These are phyloP conservation scores for Hymenoscyphus fraxineus DNA, from an alignment of 2,329 filamentous ascomycete genomes.

Conservation along the genomic window DNA sequence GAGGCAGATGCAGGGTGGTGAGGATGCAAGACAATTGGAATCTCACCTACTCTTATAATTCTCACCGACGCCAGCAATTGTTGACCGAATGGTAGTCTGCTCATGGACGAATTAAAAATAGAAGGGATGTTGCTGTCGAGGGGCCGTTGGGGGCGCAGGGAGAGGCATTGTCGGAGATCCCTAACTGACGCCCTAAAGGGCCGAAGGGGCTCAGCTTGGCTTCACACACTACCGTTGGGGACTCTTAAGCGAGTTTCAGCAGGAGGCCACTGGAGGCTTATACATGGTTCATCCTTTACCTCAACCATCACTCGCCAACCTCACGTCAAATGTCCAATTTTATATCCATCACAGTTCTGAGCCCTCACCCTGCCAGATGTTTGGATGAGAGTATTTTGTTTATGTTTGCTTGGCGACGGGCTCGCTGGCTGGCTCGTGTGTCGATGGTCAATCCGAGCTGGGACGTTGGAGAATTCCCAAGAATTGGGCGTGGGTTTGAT, in stretches of 20 bases:
- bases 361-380: neutral
- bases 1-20: neutral
- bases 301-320: neutral
- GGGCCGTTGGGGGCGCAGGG: no score
- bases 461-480: neutral
- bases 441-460: neutral
- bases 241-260: slow-evolving; percentile 1
- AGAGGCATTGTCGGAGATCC: no score
- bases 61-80: slow-evolving; percentile 4
- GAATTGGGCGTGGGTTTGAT: neutral
- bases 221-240: no score
- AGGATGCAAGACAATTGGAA: slow-evolving; percentile 5
- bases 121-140: neutral
- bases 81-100: neutral
- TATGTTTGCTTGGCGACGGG: neutral
- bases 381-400: neutral
- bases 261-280: neutral
- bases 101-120: slow-evolving; percentile 5
- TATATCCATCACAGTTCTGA: neutral
- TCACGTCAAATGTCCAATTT: neutral
- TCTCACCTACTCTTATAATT: slow-evolving; percentile 6
- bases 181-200: no score
- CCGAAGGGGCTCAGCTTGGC: no score
- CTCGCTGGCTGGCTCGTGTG: neutral
- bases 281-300: neutral